Percentiles rank a stretch among this genome's conserved stretches.
Conservation (phyloP, 2,329 filamentous ascomycete genomes). For the Ophiostoma quercus region DNA sequence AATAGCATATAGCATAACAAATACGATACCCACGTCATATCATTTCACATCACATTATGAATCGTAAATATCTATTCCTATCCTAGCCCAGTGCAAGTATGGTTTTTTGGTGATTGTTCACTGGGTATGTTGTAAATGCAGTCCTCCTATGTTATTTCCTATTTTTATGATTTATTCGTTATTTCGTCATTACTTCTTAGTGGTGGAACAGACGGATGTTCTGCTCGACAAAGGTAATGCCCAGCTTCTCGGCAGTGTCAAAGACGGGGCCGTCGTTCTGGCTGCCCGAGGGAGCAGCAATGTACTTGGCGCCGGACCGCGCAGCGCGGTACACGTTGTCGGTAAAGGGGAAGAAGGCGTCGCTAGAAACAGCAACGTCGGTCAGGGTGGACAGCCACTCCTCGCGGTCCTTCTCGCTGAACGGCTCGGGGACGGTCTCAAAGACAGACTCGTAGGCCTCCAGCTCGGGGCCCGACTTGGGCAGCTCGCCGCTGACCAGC, state of each 20-base stretch:
- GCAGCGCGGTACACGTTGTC: constrained; percentile 94
- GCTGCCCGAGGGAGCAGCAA: constrained; percentile 86
- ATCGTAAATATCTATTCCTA: too few species aligned
- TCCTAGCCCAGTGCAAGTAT: not conserved
- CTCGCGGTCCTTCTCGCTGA: constrained; percentile 77
- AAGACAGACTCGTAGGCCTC: constrained; percentile 85
- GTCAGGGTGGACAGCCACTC: constrained; percentile 79
- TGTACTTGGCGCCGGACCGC: constrained; percentile 88
- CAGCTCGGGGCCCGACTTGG: constrained; percentile 75
- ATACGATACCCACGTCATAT: constrained; percentile 20
- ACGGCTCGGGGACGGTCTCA: constrained; percentile 77
- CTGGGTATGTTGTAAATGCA: constrained; percentile 21
- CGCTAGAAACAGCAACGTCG: constrained; percentile 81
- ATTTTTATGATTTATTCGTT: constrained; percentile 7
- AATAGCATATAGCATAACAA: not conserved
- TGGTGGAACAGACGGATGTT: constrained; percentile 92
- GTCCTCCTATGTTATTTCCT: not conserved
- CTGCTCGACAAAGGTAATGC: constrained; percentile 94
- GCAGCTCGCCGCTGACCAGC: constrained; percentile 84
- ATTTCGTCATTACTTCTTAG: constrained; percentile 43
- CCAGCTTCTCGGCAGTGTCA: constrained; percentile 83
- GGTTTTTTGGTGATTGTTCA: constrained; percentile 13
- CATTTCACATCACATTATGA: too few species aligned
- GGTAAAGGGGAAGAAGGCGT: constrained; percentile 98
- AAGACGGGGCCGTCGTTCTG: constrained; percentile 80